A percentile compares a stretch with the other conserved stretches of the same genome.
Evolutionary conservation across 1,284 basidiomycete species (phyloP).

Genomic region (Leccinum subrobustum): DNA sequence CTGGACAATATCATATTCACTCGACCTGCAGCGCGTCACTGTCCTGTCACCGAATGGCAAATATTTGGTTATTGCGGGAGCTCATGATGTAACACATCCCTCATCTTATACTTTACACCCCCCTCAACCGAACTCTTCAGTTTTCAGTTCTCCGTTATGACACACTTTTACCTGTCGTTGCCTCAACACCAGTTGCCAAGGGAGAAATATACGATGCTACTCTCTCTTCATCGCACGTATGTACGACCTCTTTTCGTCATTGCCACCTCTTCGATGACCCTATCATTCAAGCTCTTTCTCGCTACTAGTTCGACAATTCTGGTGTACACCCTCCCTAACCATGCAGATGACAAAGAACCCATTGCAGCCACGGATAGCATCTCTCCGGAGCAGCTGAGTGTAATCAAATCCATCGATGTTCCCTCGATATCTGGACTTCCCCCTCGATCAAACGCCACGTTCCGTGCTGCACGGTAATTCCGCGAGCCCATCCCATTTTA

Average conservation of each 20-base stretch:
- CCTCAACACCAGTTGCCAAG: constrained; percentile 48
- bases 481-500: neutral
- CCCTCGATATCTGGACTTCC: constrained; percentile 51
- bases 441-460: constrained; percentile 49
- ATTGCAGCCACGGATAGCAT: constrained; percentile 40
- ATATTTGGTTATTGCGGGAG: constrained; percentile 61
- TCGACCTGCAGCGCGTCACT: constrained; percentile 69
- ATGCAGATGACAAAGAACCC: constrained; percentile 6
- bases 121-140: constrained; percentile 39
- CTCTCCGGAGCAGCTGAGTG: constrained; percentile 37
- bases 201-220: constrained; percentile 75
- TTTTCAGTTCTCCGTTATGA: constrained; percentile 70
- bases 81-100: constrained; percentile 49
- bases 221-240: constrained; percentile 55
- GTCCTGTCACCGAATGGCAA: constrained; percentile 64
- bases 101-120: neutral
- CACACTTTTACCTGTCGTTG: constrained; percentile 50
- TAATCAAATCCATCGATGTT: constrained; percentile 51
- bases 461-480: constrained; percentile 71
- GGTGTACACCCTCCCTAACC: constrained; percentile 51
- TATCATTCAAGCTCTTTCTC: constrained; percentile 52
- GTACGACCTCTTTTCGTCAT: constrained; percentile 17
- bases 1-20: constrained; percentile 3
- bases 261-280: constrained; percentile 5
- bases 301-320: constrained; percentile 62